phyloP scores from a whole-genome alignment of 1,284 basidiomycete species.

The Bjerkandera adusta region DNA sequence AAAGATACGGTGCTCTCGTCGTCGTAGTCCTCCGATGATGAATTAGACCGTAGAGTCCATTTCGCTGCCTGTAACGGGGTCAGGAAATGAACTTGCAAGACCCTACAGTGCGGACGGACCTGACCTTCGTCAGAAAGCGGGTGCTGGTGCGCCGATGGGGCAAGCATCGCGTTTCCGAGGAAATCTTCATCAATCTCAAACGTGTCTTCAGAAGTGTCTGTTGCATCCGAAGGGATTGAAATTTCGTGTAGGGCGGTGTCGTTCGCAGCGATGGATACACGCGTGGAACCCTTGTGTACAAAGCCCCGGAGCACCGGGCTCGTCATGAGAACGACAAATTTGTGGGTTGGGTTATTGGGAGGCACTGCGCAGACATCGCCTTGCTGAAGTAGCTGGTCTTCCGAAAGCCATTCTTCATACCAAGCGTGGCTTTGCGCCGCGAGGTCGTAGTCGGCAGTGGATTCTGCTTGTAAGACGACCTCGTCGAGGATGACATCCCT shows the following conservation, averaged over 20 bases:
- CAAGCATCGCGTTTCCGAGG: conserved; percentile 9
- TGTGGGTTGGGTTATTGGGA: neutral
- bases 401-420: conserved; percentile 3
- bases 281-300: conserved; percentile 2
- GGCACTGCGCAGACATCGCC: neutral
- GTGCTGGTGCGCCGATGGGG: neutral
- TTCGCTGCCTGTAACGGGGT: neutral
- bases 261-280: neutral
- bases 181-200: conserved; percentile 16
- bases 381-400: neutral
- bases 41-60: neutral
- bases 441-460: neutral
- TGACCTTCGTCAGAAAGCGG: neutral
- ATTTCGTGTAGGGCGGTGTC: neutral
- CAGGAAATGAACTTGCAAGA: neutral
- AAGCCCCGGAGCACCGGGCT: conserved; percentile 1
- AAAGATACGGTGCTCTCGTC: conserved; percentile 41
- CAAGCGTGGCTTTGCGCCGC: neutral
- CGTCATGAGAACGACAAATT: conserved; percentile 5
- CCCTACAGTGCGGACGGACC: neutral
- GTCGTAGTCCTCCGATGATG: neutral
- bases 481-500: neutral
- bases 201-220: neutral
- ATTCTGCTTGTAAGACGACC: neutral
- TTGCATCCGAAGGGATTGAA: too few species aligned